Evolutionary conservation across 2,329 filamentous ascomycete genomes (phyloP).

Genomic region (Exophiala sideris): DNA sequence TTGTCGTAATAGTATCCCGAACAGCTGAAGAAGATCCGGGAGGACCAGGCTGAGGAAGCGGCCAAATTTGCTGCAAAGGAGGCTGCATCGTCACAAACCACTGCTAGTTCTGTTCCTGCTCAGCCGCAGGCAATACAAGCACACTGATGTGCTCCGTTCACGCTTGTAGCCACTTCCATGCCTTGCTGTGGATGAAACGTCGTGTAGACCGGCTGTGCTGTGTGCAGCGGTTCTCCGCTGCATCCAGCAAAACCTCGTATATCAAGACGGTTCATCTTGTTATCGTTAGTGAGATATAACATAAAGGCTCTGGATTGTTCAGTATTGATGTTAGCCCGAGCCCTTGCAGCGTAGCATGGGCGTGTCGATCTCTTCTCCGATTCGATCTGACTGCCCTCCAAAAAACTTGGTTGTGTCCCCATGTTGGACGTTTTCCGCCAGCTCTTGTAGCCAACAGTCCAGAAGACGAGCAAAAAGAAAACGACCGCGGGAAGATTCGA

Average conservation of each 20-base stretch:
- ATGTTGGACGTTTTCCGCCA: no score
- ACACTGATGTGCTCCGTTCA: conserved; percentile 4
- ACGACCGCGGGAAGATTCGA: conserved; percentile 35
- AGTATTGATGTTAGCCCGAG: no score
- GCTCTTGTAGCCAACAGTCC: neutral
- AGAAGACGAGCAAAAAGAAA: conserved; percentile 3
- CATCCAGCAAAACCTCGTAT: no score
- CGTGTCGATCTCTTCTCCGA: no score
- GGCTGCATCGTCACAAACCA: conserved; percentile 6
- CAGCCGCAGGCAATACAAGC: conserved; percentile 19
- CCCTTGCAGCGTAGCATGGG: no score
- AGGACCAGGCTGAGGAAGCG: conserved; percentile 50
- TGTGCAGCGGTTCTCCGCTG: neutral
- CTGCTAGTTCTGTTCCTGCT: neutral
- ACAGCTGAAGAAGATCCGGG: conserved; percentile 51
- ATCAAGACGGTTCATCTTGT: no score
- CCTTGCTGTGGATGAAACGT: neutral
- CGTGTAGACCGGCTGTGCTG: neutral
- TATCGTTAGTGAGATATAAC: no score
- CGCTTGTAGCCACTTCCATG: no score
- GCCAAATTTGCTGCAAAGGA: conserved; percentile 17
- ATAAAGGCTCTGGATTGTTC: no score
- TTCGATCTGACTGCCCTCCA: no score
- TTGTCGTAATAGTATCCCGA: conserved; percentile 58
- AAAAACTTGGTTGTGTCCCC: no score